Conservation (phyloP, 352 stramenopile genomes). For the Phytophthora meadii region DNA sequence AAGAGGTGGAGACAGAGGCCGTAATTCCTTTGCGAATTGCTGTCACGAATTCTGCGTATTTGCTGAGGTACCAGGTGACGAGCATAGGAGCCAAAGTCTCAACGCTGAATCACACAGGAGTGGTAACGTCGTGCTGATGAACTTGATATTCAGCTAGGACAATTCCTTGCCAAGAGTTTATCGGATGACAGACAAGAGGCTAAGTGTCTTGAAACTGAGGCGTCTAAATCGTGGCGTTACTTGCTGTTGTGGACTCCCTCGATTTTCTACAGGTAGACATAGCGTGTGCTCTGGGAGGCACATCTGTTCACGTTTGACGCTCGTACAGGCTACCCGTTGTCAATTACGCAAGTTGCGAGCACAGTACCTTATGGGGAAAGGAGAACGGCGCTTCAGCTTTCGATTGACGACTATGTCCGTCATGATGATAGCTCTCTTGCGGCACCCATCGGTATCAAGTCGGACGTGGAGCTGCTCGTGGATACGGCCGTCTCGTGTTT, state of each 20-base stretch:
- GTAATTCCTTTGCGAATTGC: slow-evolving; percentile 41
- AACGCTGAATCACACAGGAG: slow-evolving; percentile 46
- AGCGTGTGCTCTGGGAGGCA: slow-evolving; percentile 33
- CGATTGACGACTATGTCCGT: slow-evolving; percentile 53
- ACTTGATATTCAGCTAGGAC: slow-evolving; percentile 44
- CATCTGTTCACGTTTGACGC: slow-evolving; percentile 52
- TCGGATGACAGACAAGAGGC: slow-evolving; percentile 1
- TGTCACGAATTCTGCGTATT: slow-evolving; percentile 41
- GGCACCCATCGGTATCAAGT: slow-evolving; percentile 52
- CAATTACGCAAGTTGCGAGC: slow-evolving; percentile 42
- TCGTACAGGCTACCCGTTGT: slow-evolving; percentile 34
- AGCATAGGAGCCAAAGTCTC: slow-evolving; percentile 50
- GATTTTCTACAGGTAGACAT: slow-evolving; percentile 64
- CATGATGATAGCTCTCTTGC: slow-evolving; percentile 36
- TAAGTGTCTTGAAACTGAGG: not conserved
- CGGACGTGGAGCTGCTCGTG: slow-evolving; percentile 61
- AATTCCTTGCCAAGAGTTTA: slow-evolving; percentile 27
- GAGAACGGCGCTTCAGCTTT: slow-evolving; percentile 19
- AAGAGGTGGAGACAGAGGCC: not conserved
- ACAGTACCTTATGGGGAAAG: not conserved
- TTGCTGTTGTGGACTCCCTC: slow-evolving; percentile 54
- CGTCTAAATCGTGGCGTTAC: slow-evolving; percentile 38
- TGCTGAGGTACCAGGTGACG: slow-evolving; percentile 55
- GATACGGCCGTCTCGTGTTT: slow-evolving; percentile 55
- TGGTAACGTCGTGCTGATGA: slow-evolving; percentile 51